These are phyloP conservation scores for Paspalum vaginatum DNA, from an alignment of 176 grass and related monocot species.

Conservation along the genomic window DNA sequence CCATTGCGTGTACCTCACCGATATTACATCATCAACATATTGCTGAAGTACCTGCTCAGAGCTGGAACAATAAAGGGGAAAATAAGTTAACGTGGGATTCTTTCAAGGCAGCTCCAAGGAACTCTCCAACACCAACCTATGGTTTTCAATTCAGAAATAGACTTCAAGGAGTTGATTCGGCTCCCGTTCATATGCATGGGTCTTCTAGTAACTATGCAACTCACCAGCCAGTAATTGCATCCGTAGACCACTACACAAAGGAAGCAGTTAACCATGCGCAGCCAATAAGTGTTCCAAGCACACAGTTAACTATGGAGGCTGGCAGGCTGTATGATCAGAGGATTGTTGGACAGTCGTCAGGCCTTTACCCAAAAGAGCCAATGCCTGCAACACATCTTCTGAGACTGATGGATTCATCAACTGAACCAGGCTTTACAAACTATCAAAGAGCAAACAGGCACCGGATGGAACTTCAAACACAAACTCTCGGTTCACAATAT, in stretches of 20 bases:
- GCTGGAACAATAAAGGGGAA: slow-evolving; percentile 20
- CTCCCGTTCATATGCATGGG: slow-evolving; percentile 37
- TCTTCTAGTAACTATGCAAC: slow-evolving; percentile 33
- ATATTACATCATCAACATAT: slow-evolving; percentile 37
- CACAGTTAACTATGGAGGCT: slow-evolving; percentile 38
- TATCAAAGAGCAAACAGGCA: slow-evolving; percentile 39
- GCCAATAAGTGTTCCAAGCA: slow-evolving; percentile 26
- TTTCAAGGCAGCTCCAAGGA: slow-evolving; percentile 33
- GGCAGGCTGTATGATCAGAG: slow-evolving; percentile 40
- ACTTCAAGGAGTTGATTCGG: slow-evolving; percentile 23
- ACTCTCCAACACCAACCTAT: slow-evolving; percentile 20
- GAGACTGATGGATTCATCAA: slow-evolving; percentile 62
- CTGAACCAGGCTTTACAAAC: slow-evolving; percentile 19
- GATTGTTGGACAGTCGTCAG: slow-evolving; percentile 24
- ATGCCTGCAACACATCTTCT: slow-evolving; percentile 65
- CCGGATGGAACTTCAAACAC: slow-evolving; percentile 39
- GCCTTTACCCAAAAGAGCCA: slow-evolving; percentile 51
- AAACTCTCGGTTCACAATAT: slow-evolving; percentile 14
- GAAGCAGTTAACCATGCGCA: slow-evolving; percentile 31
- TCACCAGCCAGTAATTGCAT: slow-evolving; percentile 22
- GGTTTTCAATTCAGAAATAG: slow-evolving; percentile 44
- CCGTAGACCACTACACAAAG: slow-evolving; percentile 20
- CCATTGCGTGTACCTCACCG: slow-evolving; percentile 34
- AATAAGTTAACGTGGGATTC: slow-evolving; percentile 46
- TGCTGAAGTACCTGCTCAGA: slow-evolving; percentile 28